A percentile compares a stretch with the other conserved stretches of the same genome.
phyloP scores from a whole-genome alignment of 306 rosid species.

The Nissolia schottii region DNA sequence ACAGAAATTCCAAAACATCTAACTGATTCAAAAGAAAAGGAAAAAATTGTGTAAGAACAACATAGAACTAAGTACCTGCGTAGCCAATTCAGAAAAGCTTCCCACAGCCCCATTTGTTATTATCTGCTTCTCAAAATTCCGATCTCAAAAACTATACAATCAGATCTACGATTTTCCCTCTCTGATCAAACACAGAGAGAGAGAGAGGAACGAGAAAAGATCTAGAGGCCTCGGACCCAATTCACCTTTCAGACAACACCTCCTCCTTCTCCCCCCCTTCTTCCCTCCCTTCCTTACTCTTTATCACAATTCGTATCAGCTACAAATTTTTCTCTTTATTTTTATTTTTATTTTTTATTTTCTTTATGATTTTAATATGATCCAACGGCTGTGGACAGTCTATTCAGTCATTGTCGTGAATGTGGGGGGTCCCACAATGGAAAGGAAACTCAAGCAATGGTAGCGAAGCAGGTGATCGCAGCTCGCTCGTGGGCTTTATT shows the following conservation, averaged over 20 bases:
- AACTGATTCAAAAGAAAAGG: background rate
- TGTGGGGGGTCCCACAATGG: background rate
- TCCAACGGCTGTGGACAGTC: constrained; percentile 12
- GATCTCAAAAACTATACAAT: constrained; percentile 16
- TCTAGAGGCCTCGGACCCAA: constrained; percentile 22
- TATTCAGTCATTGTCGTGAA: background rate
- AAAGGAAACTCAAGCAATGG: background rate
- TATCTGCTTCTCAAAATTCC: background rate
- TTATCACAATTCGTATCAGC: background rate
- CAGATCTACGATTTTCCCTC: constrained; percentile 32
- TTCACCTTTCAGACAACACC: constrained; percentile 8
- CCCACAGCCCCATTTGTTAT: constrained; percentile 75
- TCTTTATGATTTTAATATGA: background rate
- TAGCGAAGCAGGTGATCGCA: background rate
- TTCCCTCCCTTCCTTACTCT: constrained; percentile 17
- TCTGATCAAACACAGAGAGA: background rate
- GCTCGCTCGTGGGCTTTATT: constrained; percentile 1
- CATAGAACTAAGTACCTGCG: constrained; percentile 43
- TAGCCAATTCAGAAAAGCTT: constrained; percentile 84
- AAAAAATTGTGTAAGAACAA: background rate
- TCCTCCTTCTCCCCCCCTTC: background rate
- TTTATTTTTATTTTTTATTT: background rate
- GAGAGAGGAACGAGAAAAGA: constrained; percentile 19
- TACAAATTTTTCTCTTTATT: background rate
- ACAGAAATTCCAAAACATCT: background rate